A percentile compares a stretch with the other conserved stretches of the same genome.
phyloP scores from a whole-genome alignment of 441 rosid genomes.

The Euphorbia schlechtendalii region DNA sequence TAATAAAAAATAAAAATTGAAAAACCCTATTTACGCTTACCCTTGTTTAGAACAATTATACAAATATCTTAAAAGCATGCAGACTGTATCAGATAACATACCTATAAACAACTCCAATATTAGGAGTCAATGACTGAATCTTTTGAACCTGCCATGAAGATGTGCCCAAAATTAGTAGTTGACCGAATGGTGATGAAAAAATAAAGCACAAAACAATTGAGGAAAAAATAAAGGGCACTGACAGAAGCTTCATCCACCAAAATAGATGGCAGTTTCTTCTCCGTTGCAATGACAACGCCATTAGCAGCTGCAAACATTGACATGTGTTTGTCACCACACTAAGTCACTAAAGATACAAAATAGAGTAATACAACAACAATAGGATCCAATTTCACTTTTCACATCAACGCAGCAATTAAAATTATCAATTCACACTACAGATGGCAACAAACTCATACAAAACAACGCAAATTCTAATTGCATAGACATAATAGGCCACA shows the following conservation, averaged over 20 bases:
- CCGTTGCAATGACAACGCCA: constrained; percentile 93
- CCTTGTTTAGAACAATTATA: not conserved
- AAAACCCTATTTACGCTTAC: not conserved
- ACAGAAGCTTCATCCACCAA: constrained; percentile 91
- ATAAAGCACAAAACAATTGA: not conserved
- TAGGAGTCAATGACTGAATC: constrained; percentile 80
- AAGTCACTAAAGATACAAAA: not conserved
- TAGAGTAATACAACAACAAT: not conserved
- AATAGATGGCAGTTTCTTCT: constrained; percentile 88
- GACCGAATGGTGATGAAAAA: not conserved
- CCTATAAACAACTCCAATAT: constrained; percentile 99
- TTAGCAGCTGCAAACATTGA: constrained; percentile 59
- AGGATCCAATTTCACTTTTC: not conserved
- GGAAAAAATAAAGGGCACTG: constrained; percentile 19
- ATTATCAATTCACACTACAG: not conserved
- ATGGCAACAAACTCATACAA: not conserved
- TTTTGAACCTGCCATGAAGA: constrained; percentile 64
- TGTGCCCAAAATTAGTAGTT: not conserved
- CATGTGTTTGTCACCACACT: not conserved
- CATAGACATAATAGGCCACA: not conserved
- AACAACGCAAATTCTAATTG: not conserved
- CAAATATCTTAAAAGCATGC: not conserved
- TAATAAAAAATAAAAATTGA: not conserved
- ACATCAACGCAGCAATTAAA: not conserved
- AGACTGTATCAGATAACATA: constrained; percentile 26